Base-by-base conservation (phyloP, 768 basidiomycete species). In the Boletus vinaceobasis region DNA sequence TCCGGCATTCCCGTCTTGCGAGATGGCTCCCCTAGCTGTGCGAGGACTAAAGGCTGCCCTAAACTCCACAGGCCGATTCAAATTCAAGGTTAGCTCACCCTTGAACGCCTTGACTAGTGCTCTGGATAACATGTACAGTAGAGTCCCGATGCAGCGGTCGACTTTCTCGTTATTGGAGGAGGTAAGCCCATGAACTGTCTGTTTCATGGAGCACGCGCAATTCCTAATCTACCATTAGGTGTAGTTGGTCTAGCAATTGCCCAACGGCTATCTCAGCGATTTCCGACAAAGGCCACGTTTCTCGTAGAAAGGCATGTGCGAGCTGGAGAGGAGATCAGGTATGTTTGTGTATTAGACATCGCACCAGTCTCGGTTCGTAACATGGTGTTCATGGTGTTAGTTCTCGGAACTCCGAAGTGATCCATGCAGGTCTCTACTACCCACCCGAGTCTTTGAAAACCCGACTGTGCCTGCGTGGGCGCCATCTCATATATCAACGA, bases 381-480 rank as follows among this genome's bases (percentile, higher is more conserved):
- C 23, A 19, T 47, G 13, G 14, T 9, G 14, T 23, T 50, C 94
- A 19, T 47, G 13, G 14, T 9, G 14, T 23, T 50, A 94, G 93
- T 68, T 93, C 91, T 38, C 83, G 95, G 15, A 97, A 96, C 68
- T 95, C 93, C 0, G 95, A 97, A 65, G 95, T 98, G 23, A 88
- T 98, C 27, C 95, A 98, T 73, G 87, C 90, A 56, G 91, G 91
- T 26, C 74, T 93, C 1, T 93, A 93, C 65, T 96, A 96, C 65
- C 92, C 93, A 0, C 71, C 79, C 3, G 73, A 83, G 23, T 96
- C 93, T 2, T 74, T 94, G 57, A 98, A 98, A 72, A 93, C 90
- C 11, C 79, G 75, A 19, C 76, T 97, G 27, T 98, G 94, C 66
- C 77, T 96, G 29, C 85, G 90, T 38, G 96, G 96, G 4, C 81